Percentiles rank a stretch among this genome's conserved stretches.
Evolutionary conservation across 1,284 basidiomycete genomes (phyloP).

Genomic region (Grifola frondosa): DNA sequence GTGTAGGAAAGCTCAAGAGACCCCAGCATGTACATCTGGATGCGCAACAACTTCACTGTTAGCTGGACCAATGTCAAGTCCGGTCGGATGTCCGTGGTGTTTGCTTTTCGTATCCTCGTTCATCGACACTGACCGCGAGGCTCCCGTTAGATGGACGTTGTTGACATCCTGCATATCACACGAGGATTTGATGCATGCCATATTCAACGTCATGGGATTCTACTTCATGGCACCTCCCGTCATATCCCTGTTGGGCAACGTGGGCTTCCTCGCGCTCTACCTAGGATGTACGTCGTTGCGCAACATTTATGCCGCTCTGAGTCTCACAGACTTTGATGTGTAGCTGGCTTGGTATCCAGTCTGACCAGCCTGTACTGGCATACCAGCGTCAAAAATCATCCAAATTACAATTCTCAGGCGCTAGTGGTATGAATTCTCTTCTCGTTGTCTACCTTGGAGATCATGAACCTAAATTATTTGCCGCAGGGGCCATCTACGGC

Average conservation of each 20-base stretch:
- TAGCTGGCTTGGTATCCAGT: slow-evolving; percentile 66
- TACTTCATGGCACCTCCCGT: slow-evolving; percentile 78
- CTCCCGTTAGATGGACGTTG: slow-evolving; percentile 89
- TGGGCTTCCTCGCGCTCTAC: slow-evolving; percentile 75
- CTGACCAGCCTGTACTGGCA: slow-evolving; percentile 62
- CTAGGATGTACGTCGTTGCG: slow-evolving; percentile 54
- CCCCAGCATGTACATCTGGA: slow-evolving; percentile 49
- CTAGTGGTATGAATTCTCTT: too few species aligned
- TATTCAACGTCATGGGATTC: slow-evolving; percentile 79
- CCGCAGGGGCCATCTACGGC: slow-evolving; percentile 82
- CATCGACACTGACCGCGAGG: not conserved
- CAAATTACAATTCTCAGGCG: too few species aligned
- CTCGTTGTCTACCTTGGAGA: too few species aligned
- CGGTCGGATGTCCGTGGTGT: slow-evolving; percentile 65
- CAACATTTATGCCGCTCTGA: not conserved
- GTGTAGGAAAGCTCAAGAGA: slow-evolving; percentile 40
- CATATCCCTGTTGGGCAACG: slow-evolving; percentile 67
- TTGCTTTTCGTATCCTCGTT: slow-evolving; percentile 4
- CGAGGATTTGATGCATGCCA: slow-evolving; percentile 57
- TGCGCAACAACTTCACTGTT: slow-evolving; percentile 69
- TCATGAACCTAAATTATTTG: too few species aligned
- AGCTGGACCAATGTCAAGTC: slow-evolving; percentile 63
- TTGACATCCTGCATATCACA: slow-evolving; percentile 80
- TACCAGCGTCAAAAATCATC: slow-evolving; percentile 38
- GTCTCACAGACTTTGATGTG: not conserved